Base-by-base conservation (phyloP, 1,139 yeast species). In the Chernovozyma sophiae-reginae region DNA sequence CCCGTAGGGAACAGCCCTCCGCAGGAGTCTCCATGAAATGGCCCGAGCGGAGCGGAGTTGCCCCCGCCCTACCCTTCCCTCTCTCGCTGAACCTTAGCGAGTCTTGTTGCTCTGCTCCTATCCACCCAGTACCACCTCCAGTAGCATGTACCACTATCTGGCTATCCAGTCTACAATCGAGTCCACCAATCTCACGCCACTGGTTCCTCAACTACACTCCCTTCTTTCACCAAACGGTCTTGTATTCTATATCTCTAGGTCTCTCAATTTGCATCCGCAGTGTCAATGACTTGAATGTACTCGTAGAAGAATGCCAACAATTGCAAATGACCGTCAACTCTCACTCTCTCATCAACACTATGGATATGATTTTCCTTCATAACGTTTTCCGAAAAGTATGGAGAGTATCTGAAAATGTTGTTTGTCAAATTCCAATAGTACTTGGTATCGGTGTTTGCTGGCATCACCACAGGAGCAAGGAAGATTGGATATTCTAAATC, bases 361-460 rank as follows among this genome's bases (percentile, higher is more conserved):
- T 44, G 48, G 28, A 39, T 37, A 32, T 35, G 37, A 17, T 32
- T 34, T n/a, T 41, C 43, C 14, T 42, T 33, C n/a, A 26, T 16
- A 43, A 39, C 37, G 46, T 43, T 25, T 22, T 33, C 33, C 16
- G 29, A 20, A 32, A 24, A 33, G 8, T 18, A 27, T 15, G 75
- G 79, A 14, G 62, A 48, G 55, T 69, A 77, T 44, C 92, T 68
- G 65, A 68, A 82, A 42, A 84, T 81, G 52, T 81, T 73, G 36
- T 67, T 61, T 14, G 83, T 71, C 52, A 83, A 61, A 33, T 64
- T 56, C 87, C 87, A 81, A 60, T 79, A 82, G 52, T 72, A 71
- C 47, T 72, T 70, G 11, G 92, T 82, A 53, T 84, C 92, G 3
- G 92, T 83, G 55, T 82, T 83, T 27, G 82, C 90, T 10, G 81